A percentile compares a stretch with the other conserved stretches of the same genome.
Conservation (phyloP, 2,329 filamentous ascomycete species). For the Trichoderma sp. region DNA sequence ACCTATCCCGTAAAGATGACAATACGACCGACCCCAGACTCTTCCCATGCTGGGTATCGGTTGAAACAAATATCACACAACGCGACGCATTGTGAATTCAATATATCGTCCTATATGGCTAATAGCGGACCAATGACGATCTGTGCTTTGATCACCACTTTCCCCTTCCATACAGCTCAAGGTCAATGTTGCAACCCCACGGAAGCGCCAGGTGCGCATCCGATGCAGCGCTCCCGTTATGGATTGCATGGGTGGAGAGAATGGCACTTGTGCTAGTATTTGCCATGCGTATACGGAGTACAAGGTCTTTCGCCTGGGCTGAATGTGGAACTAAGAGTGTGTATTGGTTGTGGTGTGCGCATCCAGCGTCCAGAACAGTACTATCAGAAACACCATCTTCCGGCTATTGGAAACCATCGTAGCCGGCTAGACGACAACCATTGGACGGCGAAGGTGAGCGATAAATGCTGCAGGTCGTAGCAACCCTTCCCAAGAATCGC, state of each 20-base stretch:
- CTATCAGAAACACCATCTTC: not conserved
- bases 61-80: not conserved
- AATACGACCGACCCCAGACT: constrained; percentile 2
- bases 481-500: not conserved
- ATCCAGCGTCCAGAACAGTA: not conserved
- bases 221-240: constrained; percentile 12
- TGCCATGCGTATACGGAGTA: too few relatives aligned
- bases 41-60: not conserved
- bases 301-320: not conserved
- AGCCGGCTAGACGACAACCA: not conserved
- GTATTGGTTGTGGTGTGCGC: not conserved
- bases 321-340: not conserved
- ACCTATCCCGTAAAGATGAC: not conserved
- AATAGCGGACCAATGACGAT: not conserved
- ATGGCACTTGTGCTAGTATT: not conserved
- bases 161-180: not conserved
- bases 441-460: not conserved
- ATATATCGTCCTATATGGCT: not conserved
- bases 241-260: not conserved
- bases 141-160: not conserved
- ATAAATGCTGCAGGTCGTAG: not conserved
- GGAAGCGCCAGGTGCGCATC: constrained; percentile 11
- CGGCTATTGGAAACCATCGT: not conserved
- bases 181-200: constrained; percentile 3
- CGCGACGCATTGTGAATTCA: not conserved